phyloP scores from a whole-genome alignment of 116 monocot species.

The Iris pallida region DNA sequence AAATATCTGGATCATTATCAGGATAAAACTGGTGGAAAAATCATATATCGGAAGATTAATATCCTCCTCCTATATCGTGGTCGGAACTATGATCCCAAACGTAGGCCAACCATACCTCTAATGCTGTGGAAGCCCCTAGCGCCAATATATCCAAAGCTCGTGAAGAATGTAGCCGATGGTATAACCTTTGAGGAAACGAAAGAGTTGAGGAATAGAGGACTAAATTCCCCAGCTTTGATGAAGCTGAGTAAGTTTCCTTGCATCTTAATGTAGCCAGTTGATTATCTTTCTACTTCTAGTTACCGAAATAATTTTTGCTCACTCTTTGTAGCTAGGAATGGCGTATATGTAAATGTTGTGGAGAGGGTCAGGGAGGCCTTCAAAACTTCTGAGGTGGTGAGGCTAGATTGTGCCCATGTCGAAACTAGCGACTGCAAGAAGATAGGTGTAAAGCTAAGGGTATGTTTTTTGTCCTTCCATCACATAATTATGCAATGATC shows the following conservation, averaged over 20 bases:
- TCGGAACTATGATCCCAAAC: slow-evolving; percentile 62
- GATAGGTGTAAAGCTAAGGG: slow-evolving; percentile 86
- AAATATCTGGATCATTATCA: slow-evolving; percentile 11
- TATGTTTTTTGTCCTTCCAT: slow-evolving; percentile 18
- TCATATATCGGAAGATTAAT: slow-evolving; percentile 61
- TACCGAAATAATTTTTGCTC: neutral
- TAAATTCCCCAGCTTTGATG: slow-evolving; percentile 64
- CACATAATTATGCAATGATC: neutral
- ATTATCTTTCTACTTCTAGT: neutral
- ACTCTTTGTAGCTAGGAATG: slow-evolving; percentile 61
- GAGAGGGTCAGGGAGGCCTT: slow-evolving; percentile 65
- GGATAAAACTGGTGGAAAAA: slow-evolving; percentile 89
- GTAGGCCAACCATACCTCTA: slow-evolving; percentile 55
- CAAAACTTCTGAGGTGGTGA: slow-evolving; percentile 57
- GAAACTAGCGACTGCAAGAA: slow-evolving; percentile 78
- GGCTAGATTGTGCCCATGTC: slow-evolving; percentile 62
- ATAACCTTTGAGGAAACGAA: slow-evolving; percentile 78
- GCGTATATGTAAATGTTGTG: slow-evolving; percentile 78
- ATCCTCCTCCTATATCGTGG: slow-evolving; percentile 78
- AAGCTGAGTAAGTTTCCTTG: slow-evolving; percentile 54
- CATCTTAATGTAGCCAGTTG: neutral
- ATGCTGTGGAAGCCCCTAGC: slow-evolving; percentile 91
- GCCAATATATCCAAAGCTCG: slow-evolving; percentile 76
- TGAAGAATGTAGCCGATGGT: slow-evolving; percentile 61
- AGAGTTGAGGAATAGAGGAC: slow-evolving; percentile 73